Base-by-base conservation (phyloP, 176 grass and related monocot species). In the Pharus latifolius region DNA sequence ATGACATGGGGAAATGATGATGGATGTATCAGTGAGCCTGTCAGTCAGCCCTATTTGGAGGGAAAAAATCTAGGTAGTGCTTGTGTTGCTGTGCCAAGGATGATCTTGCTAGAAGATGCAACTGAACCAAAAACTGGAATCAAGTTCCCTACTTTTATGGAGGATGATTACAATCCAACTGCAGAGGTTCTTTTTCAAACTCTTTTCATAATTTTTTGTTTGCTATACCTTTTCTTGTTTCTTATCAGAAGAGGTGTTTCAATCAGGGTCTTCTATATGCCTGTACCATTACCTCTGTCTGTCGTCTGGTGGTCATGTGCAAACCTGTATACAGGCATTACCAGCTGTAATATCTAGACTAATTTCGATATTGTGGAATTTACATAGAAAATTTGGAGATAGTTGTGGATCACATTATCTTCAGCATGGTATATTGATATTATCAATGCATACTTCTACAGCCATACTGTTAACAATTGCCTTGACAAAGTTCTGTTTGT, bases 121-220 rank as follows among this genome's bases (percentile, higher is more conserved):
- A 83, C 52, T 20, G 90, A 99, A 67, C 87, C 87, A 44, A 82
- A 69, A 83, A 99, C 95, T 29, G 95, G 90, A 78, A 99, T 99
- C 55, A 91, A 94, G 42, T 99, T 99, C 69, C 90, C 95, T 29
- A 60, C 79, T 29, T 63, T 89, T 83, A 74, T 99, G 40, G 81
- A 91, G 45, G 79, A 99, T 57, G 84, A 65, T 64, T 81, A 80
- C 60, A 90, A 75, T 81, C 57, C 63, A 59, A 78, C 75, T 38
- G 41, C 76, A 37, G 90, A 99, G 87, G 95, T 92, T 0, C 2
- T 49, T 65, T 51, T 69, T 67, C 33, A 43, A 46, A 33, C 43
- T 60, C 26, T 23, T 1, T 37, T 47, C 65, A 10, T 63, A 11
- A 4, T 35, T 19, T 59, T 40, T 56, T 59, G 32, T 17, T 40